Evolutionary conservation across 495 filamentous ascomycete genomes (phyloP), one percentile per base, ranked within the genome.

Genomic region (Mycothermus thermophilus): DNA sequence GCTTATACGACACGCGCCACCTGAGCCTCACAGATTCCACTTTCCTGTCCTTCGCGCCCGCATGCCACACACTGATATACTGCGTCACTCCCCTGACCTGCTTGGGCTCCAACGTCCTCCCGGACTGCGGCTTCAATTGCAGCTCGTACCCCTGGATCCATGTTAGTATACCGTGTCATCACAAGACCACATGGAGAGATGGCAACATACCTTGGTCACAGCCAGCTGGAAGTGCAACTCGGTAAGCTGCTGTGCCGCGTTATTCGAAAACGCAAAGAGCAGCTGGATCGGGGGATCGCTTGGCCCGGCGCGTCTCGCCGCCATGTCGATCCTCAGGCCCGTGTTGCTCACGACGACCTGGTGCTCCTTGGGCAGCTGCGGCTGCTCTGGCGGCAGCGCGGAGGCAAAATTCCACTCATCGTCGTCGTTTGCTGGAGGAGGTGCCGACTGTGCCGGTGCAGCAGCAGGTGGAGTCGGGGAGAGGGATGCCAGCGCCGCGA

Each of bases 391-490:
- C 0, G 86, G 86, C 3, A 96, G 62, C 0, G 90, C 81, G 4
- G 90, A 95, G 6, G 82, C 69, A 49, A 96, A 97, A 23, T 76
- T 75, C 90, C 90, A 97, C 46, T 97, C 90, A 42, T 97, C 90
- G 14, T 83, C 79, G 19, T 77, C 72, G 34, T 77, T 44, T 50
- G 60, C 18, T 18, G 51, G 40, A 17, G 60, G 47, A 32, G 58
- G 46, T 34, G 55, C 50, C 18, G 41, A 41, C 17, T 48, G 35
- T 21, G 58, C 52, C 39, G 34, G 38, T 17, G 44, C 30, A 8
- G 56, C 43, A 12, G 46, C 41, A 32, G 57, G 47, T 35, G 50
- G 37, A 44, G 48, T 55, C 29, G 32, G 32, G 30, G 64, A 62
- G 30, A 71, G 66, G 17, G 72, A 66, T 12, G 72, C 59, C 18